Conservation (phyloP, 2,329 filamentous ascomycete species). For the Botryotinia calthae region DNA sequence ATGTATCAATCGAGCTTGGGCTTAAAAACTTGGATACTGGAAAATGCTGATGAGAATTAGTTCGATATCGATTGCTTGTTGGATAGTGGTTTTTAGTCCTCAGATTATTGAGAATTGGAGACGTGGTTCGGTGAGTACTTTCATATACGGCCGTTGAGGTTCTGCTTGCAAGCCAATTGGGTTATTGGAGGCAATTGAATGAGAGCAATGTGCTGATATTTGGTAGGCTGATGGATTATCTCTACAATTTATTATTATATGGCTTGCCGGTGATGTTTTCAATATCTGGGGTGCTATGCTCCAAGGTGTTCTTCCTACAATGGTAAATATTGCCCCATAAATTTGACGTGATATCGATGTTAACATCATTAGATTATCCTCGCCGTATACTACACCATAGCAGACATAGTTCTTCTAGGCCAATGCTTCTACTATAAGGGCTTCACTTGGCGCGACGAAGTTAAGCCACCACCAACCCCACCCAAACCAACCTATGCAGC, state of each 20-base stretch:
- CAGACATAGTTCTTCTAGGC: conserved; percentile 79
- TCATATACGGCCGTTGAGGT: not conserved
- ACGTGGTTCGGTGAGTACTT: conserved; percentile 54
- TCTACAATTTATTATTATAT: conserved; percentile 87
- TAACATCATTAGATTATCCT: conserved; percentile 63
- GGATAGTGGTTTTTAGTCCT: conserved; percentile 96
- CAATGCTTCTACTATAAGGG: conserved; percentile 97
- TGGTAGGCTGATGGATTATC: conserved; percentile 75
- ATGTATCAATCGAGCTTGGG: conserved; percentile 35
- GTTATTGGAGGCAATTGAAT: not conserved
- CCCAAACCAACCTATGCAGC: conserved; percentile 32
- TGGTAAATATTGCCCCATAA: conserved; percentile 52
- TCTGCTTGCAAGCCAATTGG: not conserved
- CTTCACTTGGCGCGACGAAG: conserved; percentile 63
- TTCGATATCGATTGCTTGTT: conserved; percentile 90
- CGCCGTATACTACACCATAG: conserved; percentile 90
- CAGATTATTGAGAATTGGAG: conserved; percentile 96
- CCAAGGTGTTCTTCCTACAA: conserved; percentile 89
- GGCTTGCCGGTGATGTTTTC: conserved; percentile 92
- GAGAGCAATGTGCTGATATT: not conserved
- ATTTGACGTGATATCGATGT: not conserved
- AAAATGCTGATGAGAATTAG: conserved; percentile 44
- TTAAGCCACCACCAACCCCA: conserved; percentile 45
- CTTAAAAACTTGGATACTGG: not conserved
- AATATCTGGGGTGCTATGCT: conserved; percentile 92